Conservation (phyloP, 176 grass and related monocot species). For the Musa troglodytarum region DNA sequence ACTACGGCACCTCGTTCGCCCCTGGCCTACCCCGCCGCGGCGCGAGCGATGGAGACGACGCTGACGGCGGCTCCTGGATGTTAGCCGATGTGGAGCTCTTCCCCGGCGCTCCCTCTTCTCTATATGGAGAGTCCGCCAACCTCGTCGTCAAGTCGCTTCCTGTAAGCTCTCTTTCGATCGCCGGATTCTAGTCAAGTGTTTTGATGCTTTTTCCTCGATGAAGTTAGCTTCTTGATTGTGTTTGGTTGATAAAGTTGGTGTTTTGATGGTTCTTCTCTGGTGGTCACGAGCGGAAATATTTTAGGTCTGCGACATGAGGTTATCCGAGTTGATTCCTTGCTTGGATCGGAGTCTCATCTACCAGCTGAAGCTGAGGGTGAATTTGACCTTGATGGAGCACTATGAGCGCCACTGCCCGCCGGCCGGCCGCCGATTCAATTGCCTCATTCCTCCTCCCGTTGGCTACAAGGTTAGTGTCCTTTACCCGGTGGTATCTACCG, state of each 20-base stretch:
- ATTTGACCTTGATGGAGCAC: constrained; percentile 74
- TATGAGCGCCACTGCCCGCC: constrained; percentile 78
- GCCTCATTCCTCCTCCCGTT: constrained; percentile 60
- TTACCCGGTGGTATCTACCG: neutral
- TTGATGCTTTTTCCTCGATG: neutral
- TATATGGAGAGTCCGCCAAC: constrained; percentile 10
- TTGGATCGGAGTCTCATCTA: constrained; percentile 50
- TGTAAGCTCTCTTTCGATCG: constrained; percentile 5
- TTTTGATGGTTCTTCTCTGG: neutral
- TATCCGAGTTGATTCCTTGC: constrained; percentile 73
- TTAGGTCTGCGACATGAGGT: constrained; percentile 55
- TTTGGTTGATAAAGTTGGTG: neutral
- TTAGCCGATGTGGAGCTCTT: neutral
- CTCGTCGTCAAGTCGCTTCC: constrained; percentile 28
- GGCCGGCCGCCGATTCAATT: constrained; percentile 42
- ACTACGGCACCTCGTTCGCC: constrained; percentile 59
- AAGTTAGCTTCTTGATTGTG: constrained; percentile 3
- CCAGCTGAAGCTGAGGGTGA: constrained; percentile 54
- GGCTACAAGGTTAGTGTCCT: constrained; percentile 42
- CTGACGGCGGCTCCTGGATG: neutral
- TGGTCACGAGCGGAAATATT: neutral
- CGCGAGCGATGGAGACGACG: constrained; percentile 20
- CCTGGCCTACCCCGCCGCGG: constrained; percentile 21
- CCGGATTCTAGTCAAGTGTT: neutral
- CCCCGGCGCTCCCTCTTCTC: neutral